Percentiles rank a stretch among this genome's conserved stretches.
Conservation (phyloP, 495 filamentous ascomycete species). For the Daldinia grandis region DNA sequence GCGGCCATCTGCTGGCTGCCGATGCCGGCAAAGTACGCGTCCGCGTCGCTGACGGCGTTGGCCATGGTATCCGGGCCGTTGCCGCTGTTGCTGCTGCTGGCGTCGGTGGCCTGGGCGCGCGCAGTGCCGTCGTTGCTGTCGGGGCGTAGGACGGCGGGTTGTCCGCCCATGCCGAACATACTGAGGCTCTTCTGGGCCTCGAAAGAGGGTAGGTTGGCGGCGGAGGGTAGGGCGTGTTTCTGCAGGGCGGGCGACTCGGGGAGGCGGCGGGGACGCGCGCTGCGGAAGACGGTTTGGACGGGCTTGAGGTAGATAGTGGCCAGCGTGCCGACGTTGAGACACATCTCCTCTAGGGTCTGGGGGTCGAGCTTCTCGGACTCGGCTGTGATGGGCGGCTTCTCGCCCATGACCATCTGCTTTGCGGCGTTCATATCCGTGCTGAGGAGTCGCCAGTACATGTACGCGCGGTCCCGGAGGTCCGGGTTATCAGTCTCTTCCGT, state of each 20-base stretch:
- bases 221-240: conserved; percentile 63
- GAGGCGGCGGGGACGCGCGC: conserved; percentile 80
- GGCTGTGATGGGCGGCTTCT: conserved; percentile 95
- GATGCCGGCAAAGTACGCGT: conserved; percentile 82
- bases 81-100: conserved; percentile 12
- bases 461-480: conserved; percentile 92
- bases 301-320: conserved; percentile 98
- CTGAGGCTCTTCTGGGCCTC: conserved; percentile 63
- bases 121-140: conserved; percentile 6
- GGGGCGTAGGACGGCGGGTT: conserved; percentile 51
- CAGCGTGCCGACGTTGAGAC: conserved; percentile 92
- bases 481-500: conserved; percentile 99
- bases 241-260: conserved; percentile 86
- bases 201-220: conserved; percentile 52
- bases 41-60: conserved; percentile 80
- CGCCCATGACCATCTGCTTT: conserved; percentile 91
- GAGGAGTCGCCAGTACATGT: conserved; percentile 99
- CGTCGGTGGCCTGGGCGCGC: background rate
- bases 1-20: conserved; percentile 75
- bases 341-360: conserved; percentile 93
- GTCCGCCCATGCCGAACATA: conserved; percentile 60
- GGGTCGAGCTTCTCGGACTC: conserved; percentile 95
- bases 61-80: conserved; percentile 54
- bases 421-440: conserved; percentile 92
- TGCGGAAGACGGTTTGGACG: conserved; percentile 96